Evolutionary conservation across 2,329 filamentous ascomycete species (phyloP), one percentile per base, ranked within the genome.

Genomic region (Cladosporium velox): DNA sequence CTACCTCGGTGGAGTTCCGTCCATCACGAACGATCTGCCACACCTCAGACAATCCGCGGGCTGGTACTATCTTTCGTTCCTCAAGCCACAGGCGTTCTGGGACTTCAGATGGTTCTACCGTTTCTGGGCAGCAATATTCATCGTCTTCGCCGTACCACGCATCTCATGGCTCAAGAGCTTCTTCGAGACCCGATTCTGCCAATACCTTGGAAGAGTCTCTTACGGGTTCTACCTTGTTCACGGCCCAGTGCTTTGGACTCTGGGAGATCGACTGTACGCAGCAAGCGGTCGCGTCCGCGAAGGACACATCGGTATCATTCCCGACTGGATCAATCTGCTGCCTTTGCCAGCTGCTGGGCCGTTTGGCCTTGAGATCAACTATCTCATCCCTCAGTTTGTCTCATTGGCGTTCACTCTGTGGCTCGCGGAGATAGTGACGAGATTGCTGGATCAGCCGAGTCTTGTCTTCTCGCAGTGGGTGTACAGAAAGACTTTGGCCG

Each of bases 211-310:
- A 0, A 83, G 84, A 58, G 81, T 89, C 65, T 89, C 86, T 0
- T 90, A 85, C 72, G 80, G 84, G 0, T 77, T 90, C 11, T 90
- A 90, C 75, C 79, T 90, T 12, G 82, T 89, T 12, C 88, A 90
- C 69, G 88, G 88, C 0, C 87, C 87, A 0, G 75, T 90, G 1
- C 77, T 90, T 0, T 85, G 81, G 80, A 81, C 81, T 0, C 62
- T 90, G 1, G 88, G 87, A 3, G 87, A 91, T 72, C 80, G 88
- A 47, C 28, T 91, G 1, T 91, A 91, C 75, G 81, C 84, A 6
- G 85, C 86, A 10, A 81, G 82, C 0, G 89, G 89, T 12, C 88
- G 85, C 79, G 72, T 77, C 4, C 81, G 83, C 52, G 77, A 81
- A 1, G 77, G 79, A 15, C 83, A 88, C 68, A 73, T 80, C 28